phyloP scores from a whole-genome alignment of 345 rosid genomes.

The Citrus mangshanensis region DNA sequence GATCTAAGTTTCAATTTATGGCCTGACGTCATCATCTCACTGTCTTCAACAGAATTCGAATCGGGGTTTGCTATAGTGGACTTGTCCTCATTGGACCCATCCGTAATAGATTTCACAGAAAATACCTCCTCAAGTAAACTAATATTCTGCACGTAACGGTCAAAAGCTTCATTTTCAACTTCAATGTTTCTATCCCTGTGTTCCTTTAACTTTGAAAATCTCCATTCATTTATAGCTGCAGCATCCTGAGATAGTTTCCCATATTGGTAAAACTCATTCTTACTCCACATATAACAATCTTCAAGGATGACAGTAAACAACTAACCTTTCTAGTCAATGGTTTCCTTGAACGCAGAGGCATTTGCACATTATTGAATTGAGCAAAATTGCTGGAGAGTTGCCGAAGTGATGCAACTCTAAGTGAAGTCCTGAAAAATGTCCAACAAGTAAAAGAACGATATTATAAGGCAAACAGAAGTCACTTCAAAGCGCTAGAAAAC shows the following conservation, averaged over 20 bases:
- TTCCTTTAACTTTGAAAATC: constrained; percentile 84
- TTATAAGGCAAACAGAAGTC: not conserved
- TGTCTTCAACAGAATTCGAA: constrained; percentile 27
- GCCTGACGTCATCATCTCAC: constrained; percentile 27
- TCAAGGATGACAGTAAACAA: not conserved
- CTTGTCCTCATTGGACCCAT: constrained; percentile 30
- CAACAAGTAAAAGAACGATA: constrained; percentile 12
- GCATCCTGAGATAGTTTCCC: constrained; percentile 64
- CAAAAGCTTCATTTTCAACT: constrained; percentile 83
- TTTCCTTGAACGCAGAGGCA: constrained; percentile 67
- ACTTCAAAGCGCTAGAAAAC: not conserved
- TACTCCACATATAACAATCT: constrained; percentile 1
- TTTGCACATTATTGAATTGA: constrained; percentile 76
- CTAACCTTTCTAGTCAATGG: constrained; percentile 80
- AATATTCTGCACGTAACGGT: constrained; percentile 71
- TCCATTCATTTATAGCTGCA: constrained; percentile 80
- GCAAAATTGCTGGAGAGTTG: constrained; percentile 85
- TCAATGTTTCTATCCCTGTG: constrained; percentile 63
- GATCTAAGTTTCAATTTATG: constrained; percentile 52
- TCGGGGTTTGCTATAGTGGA: constrained; percentile 14
- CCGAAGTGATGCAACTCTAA: constrained; percentile 64
- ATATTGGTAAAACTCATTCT: constrained; percentile 7
- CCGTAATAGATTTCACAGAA: constrained; percentile 41
- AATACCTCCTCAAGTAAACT: constrained; percentile 76
- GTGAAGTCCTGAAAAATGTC: constrained; percentile 55